Conservation (phyloP, 164 flowering plant species). For the Tetrastigma voinierianum region DNA sequence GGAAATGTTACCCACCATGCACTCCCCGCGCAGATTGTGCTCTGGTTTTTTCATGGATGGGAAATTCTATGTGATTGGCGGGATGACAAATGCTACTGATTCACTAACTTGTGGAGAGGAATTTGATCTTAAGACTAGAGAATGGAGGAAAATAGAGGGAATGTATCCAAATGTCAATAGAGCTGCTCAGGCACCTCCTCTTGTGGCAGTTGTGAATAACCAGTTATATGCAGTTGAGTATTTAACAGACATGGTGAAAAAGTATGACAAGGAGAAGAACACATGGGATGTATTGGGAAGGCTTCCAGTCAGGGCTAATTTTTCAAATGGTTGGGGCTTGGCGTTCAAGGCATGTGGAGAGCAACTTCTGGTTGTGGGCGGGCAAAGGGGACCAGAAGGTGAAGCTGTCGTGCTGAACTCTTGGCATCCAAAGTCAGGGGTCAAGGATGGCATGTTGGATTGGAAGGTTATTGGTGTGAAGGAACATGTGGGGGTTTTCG, state of each 20-base stretch:
- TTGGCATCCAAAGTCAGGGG: slow-evolving; percentile 56
- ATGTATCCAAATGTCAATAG: slow-evolving; percentile 55
- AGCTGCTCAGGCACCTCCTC: slow-evolving; percentile 76
- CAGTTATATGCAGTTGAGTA: slow-evolving; percentile 61
- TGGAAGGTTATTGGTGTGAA: slow-evolving; percentile 59
- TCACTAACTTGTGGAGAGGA: slow-evolving; percentile 71
- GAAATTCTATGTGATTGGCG: slow-evolving; percentile 68
- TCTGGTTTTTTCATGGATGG: slow-evolving; percentile 74
- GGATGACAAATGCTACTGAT: slow-evolving; percentile 41
- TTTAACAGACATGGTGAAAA: slow-evolving; percentile 53
- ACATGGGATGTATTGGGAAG: slow-evolving; percentile 58
- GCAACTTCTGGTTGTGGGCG: slow-evolving; percentile 60
- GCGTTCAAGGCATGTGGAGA: slow-evolving; percentile 70
- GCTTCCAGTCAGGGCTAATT: slow-evolving; percentile 61
- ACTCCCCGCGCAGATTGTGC: slow-evolving; percentile 56
- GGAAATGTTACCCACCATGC: slow-evolving; percentile 61
- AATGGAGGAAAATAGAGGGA: slow-evolving; percentile 60
- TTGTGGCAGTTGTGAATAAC: slow-evolving; percentile 69
- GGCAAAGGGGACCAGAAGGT: slow-evolving; percentile 62
- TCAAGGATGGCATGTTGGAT: slow-evolving; percentile 36
- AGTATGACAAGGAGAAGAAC: slow-evolving; percentile 54
- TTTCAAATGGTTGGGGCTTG: slow-evolving; percentile 73
- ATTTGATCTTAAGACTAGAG: slow-evolving; percentile 43
- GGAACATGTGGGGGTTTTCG: slow-evolving; percentile 59
- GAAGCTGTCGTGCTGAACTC: slow-evolving; percentile 54